These are phyloP conservation scores for Talaromyces sp. DNA, from an alignment of 2,329 filamentous ascomycete species.

Conservation along the genomic window DNA sequence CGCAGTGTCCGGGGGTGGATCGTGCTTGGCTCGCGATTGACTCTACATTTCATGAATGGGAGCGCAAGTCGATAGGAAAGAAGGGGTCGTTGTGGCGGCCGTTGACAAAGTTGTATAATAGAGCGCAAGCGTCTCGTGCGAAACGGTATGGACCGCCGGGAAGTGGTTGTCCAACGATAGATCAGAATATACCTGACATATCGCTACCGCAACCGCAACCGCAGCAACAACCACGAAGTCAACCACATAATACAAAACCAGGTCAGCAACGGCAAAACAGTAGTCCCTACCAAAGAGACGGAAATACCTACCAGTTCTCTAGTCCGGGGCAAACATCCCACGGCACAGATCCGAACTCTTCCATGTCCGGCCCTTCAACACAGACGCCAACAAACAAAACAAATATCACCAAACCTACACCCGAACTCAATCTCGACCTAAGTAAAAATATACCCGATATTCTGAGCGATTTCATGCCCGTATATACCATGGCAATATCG, in stretches of 20 bases:
- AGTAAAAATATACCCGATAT: constrained; percentile 25
- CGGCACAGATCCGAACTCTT: neutral
- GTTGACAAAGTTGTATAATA: constrained; percentile 57
- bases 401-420: constrained; percentile 6
- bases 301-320: neutral
- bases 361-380: neutral
- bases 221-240: neutral
- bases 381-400: neutral
- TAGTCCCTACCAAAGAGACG: neutral
- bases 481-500: constrained; percentile 23
- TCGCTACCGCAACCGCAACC: neutral
- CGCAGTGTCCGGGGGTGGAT: constrained; percentile 56
- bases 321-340: constrained; percentile 4
- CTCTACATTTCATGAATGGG: constrained; percentile 39
- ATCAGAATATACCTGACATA: neutral
- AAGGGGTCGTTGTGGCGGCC: constrained; percentile 62
- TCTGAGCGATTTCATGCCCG: constrained; percentile 29
- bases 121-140: constrained; percentile 53
- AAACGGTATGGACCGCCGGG: constrained; percentile 19
- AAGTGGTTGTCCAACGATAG: neutral
- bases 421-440: constrained; percentile 23
- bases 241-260: neutral
- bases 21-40: constrained; percentile 60
- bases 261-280: neutral
- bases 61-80: constrained; percentile 36